phyloP scores from a whole-genome alignment of 2,329 filamentous ascomycete species.

The Clarireedia sp. region DNA sequence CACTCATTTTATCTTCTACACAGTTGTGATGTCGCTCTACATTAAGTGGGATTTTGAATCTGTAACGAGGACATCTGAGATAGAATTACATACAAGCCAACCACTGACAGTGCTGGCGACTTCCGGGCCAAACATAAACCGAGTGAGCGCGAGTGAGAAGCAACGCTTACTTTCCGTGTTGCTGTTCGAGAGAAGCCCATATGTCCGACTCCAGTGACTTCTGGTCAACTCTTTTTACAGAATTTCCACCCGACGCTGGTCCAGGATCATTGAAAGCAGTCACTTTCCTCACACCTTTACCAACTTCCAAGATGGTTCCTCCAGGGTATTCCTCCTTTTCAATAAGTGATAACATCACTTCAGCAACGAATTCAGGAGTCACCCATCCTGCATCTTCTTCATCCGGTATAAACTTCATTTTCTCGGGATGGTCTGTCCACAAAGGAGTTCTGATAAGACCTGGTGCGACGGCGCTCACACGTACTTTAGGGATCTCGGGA shows the following conservation, averaged over 20 bases:
- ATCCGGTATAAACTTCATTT: constrained; percentile 30
- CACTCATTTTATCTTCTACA: no score
- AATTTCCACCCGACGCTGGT: constrained; percentile 17
- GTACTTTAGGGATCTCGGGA: constrained; percentile 28
- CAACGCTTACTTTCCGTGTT: neutral
- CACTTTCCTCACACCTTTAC: constrained; percentile 30
- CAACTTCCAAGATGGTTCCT: constrained; percentile 38
- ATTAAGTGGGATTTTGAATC: no score
- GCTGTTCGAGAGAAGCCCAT: constrained; percentile 4
- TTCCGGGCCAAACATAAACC: no score
- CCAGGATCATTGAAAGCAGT: constrained; percentile 33
- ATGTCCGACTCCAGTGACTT: neutral
- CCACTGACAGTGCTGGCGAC: no score
- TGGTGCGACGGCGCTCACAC: constrained; percentile 38
- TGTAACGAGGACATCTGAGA: no score
- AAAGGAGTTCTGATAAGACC: constrained; percentile 36
- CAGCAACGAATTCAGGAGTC: constrained; percentile 35
- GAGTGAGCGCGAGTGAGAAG: no score
- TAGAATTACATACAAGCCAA: no score
- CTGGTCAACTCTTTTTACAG: neutral
- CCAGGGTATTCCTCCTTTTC: constrained; percentile 31
- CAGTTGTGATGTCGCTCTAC: no score
- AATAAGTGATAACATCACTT: constrained; percentile 36
- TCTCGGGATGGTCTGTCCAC: constrained; percentile 39
- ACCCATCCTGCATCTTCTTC: constrained; percentile 30